These are phyloP conservation scores for Betula pendula DNA, from an alignment of 306 rosid genomes.

Conservation along the genomic window DNA sequence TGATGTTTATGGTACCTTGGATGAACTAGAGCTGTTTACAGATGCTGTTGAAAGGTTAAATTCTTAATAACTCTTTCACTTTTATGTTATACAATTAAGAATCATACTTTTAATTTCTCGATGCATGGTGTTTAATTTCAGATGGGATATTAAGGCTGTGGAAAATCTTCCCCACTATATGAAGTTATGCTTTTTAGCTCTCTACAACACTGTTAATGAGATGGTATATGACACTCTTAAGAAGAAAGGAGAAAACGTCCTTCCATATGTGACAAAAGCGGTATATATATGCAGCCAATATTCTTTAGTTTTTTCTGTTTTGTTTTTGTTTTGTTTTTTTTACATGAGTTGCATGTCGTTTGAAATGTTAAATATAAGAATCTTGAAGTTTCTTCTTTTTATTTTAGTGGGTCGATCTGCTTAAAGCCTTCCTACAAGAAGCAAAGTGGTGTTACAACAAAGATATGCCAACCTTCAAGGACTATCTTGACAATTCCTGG, in stretches of 20 bases:
- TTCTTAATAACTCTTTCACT: too few relatives aligned
- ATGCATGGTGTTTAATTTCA: conserved; percentile 3
- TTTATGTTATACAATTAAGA: too few relatives aligned
- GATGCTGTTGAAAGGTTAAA: conserved; percentile 48
- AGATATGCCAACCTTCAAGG: conserved; percentile 41
- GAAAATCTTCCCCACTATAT: conserved; percentile 47
- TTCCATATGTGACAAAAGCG: conserved; percentile 49
- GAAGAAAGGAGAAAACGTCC: conserved; percentile 37
- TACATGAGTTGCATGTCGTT: too few relatives aligned
- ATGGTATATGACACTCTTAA: conserved; percentile 41
- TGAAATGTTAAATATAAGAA: too few relatives aligned
- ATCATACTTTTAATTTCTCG: background rate
- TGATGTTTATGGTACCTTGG: conserved; percentile 54
- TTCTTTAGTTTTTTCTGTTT: too few relatives aligned
- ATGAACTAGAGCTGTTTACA: conserved; percentile 54
- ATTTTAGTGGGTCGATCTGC: conserved; percentile 50
- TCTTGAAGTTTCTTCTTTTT: background rate
- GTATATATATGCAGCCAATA: background rate
- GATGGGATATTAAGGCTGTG: conserved; percentile 54
- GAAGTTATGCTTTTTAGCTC: conserved; percentile 64
- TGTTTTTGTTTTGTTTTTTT: too few relatives aligned
- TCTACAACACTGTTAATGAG: conserved; percentile 59
- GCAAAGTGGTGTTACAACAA: conserved; percentile 46
- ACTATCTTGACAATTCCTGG: conserved; percentile 51
- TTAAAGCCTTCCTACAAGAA: conserved; percentile 56